These are phyloP conservation scores for Kluyveromyces aestuarii DNA, from an alignment of 805 yeast species.

Conservation along the genomic window DNA sequence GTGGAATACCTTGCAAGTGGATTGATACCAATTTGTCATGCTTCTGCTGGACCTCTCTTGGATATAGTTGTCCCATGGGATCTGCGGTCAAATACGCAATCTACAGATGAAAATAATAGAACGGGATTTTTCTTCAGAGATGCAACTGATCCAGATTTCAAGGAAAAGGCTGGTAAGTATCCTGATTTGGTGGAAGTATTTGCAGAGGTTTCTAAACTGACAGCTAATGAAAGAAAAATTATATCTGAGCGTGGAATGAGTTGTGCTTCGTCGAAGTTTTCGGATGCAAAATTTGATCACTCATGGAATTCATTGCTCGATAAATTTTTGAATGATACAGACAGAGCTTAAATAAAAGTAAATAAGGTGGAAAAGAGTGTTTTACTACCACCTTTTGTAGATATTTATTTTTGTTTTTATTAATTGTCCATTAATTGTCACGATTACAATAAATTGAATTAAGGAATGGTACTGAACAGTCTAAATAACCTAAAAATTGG, in stretches of 20 bases:
- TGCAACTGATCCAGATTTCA: constrained; percentile 61
- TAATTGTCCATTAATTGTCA: too few relatives aligned
- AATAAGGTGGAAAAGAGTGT: too few relatives aligned
- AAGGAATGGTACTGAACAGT: background rate
- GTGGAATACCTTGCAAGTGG: constrained; percentile 89
- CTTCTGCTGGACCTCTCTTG: constrained; percentile 87
- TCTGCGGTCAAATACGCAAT: constrained; percentile 19
- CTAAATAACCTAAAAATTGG: background rate
- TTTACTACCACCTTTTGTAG: too few relatives aligned
- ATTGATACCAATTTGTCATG: constrained; percentile 80
- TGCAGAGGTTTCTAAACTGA: constrained; percentile 31
- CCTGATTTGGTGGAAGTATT: constrained; percentile 46
- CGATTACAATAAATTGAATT: background rate
- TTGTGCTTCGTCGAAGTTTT: constrained; percentile 45
- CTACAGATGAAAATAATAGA: constrained; percentile 29
- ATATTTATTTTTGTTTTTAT: too few relatives aligned
- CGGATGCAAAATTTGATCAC: constrained; percentile 46
- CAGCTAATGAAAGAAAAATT: constrained; percentile 28
- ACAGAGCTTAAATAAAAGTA: too few relatives aligned
- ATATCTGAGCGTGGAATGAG: constrained; percentile 40
- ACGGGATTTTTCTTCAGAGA: constrained; percentile 79
- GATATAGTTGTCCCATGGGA: constrained; percentile 71
- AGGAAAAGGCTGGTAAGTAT: constrained; percentile 22
- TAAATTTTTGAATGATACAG: constrained; percentile 4
- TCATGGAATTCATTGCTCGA: constrained; percentile 40